Conservation (phyloP, 1,139 yeast species). For the Nakaseomyces nivariensis region DNA sequence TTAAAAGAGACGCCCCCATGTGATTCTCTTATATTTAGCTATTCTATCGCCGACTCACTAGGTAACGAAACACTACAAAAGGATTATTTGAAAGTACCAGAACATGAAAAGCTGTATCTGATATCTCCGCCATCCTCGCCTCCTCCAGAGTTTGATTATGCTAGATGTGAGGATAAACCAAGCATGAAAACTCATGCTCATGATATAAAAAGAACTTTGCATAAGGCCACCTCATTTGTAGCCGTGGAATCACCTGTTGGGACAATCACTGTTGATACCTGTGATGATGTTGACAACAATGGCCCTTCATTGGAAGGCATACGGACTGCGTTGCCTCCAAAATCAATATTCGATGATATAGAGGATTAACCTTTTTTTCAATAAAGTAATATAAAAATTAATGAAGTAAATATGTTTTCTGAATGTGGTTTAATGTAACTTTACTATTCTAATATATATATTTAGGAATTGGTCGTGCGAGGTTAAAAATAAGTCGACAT, state of each 20-base stretch:
- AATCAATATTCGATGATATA: slow-evolving; percentile 30
- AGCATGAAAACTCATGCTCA: slow-evolving; percentile 11
- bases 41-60: slow-evolving; percentile 16
- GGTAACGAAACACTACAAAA: slow-evolving; percentile 10
- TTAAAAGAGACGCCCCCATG: slow-evolving; percentile 2
- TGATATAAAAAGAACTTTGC: slow-evolving; percentile 5
- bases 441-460: not conserved
- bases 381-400: not conserved
- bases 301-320: slow-evolving; percentile 5
- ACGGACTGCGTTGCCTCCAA: slow-evolving; percentile 29
- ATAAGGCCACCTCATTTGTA: slow-evolving; percentile 4
- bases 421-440: not conserved
- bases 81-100: slow-evolving; percentile 28
- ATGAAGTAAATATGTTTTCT: no score
- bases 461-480: no score
- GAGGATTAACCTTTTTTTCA: slow-evolving; percentile 6
- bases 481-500: no score
- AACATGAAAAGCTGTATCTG: slow-evolving; percentile 27
- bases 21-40: slow-evolving; percentile 8
- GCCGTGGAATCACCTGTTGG: slow-evolving; percentile 8
- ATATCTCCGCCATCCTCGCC: slow-evolving; percentile 37
- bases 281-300: slow-evolving; percentile 3
- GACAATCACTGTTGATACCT: slow-evolving; percentile 12
- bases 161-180: slow-evolving; percentile 32
- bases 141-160: slow-evolving; percentile 33